These are phyloP conservation scores for Nemania diffusa DNA, from an alignment of 2,329 filamentous ascomycete species.

Conservation along the genomic window DNA sequence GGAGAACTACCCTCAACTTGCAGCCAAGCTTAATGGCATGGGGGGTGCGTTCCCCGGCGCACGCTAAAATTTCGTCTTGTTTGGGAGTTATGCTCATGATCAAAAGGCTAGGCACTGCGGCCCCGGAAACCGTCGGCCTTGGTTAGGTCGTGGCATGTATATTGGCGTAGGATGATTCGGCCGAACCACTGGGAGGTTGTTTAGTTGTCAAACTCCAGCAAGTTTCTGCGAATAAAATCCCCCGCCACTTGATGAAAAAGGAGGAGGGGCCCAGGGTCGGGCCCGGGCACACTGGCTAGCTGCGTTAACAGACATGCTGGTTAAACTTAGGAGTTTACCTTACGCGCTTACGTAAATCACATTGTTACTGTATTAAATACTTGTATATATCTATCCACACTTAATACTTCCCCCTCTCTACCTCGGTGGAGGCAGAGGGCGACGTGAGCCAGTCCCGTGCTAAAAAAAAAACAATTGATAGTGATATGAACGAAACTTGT, in stretches of 20 bases:
- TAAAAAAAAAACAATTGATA: not conserved
- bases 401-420: slow-evolving; percentile 20
- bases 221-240: slow-evolving; percentile 9
- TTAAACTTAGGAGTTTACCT: slow-evolving; percentile 16
- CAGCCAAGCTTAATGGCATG: slow-evolving; percentile 74
- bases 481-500: not conserved
- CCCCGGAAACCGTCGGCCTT: not conserved
- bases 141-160: slow-evolving; percentile 16
- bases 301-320: slow-evolving; percentile 12
- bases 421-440: not conserved
- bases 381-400: slow-evolving; percentile 28
- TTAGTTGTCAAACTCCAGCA: slow-evolving; percentile 15
- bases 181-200: slow-evolving; percentile 1
- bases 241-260: slow-evolving; percentile 6
- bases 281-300: slow-evolving; percentile 4
- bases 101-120: not conserved
- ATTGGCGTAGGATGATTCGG: slow-evolving; percentile 14
- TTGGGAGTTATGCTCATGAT: slow-evolving; percentile 2
- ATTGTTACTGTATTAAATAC: slow-evolving; percentile 33
- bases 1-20: slow-evolving; percentile 85
- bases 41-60: slow-evolving; percentile 42
- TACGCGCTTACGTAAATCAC: slow-evolving; percentile 11
- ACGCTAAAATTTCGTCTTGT: slow-evolving; percentile 34
- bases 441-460: not conserved
- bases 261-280: not conserved